Conservation (phyloP, 768 basidiomycete species). For the Lentinula edodes region DNA sequence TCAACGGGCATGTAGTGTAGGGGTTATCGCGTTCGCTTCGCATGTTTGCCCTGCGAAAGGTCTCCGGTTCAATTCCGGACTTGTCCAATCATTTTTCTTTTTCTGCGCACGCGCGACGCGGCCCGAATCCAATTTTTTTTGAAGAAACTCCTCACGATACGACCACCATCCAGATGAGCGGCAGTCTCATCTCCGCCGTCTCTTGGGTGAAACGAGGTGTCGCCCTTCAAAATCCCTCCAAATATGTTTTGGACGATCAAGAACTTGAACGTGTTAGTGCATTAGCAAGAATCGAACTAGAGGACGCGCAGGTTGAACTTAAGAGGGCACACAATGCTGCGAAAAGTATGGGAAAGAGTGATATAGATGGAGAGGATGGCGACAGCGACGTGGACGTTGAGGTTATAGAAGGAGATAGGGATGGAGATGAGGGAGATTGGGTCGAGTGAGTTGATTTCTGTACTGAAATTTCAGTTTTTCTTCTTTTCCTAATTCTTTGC, state of each 20-base stretch:
- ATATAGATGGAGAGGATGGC: constrained; percentile 54
- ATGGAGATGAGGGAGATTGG: not conserved
- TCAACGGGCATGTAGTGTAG: constrained; percentile 4
- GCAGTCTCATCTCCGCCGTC: constrained; percentile 54
- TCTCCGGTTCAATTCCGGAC: constrained; percentile 8
- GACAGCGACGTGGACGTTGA: constrained; percentile 45
- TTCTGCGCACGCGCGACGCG: too few relatives aligned
- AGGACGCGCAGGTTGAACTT: constrained; percentile 84
- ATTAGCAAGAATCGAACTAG: constrained; percentile 81
- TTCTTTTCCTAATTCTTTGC: constrained; percentile 13
- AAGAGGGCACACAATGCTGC: constrained; percentile 77
- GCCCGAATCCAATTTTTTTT: too few relatives aligned
- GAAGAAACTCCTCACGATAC: too few relatives aligned
- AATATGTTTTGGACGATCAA: constrained; percentile 85
- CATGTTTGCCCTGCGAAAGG: constrained; percentile 5
- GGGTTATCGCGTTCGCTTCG: constrained; percentile 9
- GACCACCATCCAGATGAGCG: constrained; percentile 38
- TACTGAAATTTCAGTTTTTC: constrained; percentile 7
- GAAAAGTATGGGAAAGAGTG: constrained; percentile 61
- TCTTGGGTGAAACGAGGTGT: constrained; percentile 82
- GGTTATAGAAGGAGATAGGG: constrained; percentile 84
- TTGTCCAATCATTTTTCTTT: not conserved
- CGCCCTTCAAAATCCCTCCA: constrained; percentile 66
- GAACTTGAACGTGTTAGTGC: constrained; percentile 88
- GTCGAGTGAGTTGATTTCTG: constrained; percentile 4